Base-by-base conservation (phyloP, 495 filamentous ascomycete species). In the Achaetomiella virescens region DNA sequence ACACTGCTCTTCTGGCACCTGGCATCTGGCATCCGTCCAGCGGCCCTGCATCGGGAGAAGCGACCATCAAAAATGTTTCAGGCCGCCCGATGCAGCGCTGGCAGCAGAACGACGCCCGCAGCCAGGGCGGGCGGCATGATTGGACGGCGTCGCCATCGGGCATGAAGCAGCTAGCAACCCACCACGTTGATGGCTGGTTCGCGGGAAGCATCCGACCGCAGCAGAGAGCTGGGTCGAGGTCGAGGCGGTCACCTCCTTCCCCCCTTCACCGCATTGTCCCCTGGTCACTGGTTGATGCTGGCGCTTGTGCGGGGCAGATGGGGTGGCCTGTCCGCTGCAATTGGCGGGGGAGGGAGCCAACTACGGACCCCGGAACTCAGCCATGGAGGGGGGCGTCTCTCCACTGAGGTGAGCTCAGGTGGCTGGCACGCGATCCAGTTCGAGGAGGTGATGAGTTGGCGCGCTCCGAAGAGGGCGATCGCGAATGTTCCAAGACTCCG, bases 21-120 rank as follows among this genome's bases (percentile, higher is more conserved):
- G 14, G 5, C 38, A 41, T 41, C n/a, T 20, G 3, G 27, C 27
- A 31, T 0, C 17, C 1, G 48, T 29, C 15, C 12, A 15, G n/a
- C 35, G 25, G 45, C n/a, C 25, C 31, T 22, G 20, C 25, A 44
- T 31, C 10, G 41, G 41, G 48, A 31, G 20, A 35, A 46, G 27
- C 21, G 0, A 33, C 25, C 33, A 14, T 48, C 51, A n/a, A 43
- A 47, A 53, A 54, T 44, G 61, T 60, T 63, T 63, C 61, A 60
- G 48, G 52, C 55, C 60, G 31, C 57, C 49, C 57, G 12, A 14
- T 43, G 57, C 61, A 36, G 53, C 27, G 21, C 44, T 48, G 49
- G 44, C 53, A 62, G 25, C 52, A 25, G n/a, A n/a, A 36, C 14
- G 42, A 54, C 45, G 44, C 25, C 14, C 25, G 59, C 44, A 43